Percentiles rank a stretch among this genome's conserved stretches.
phyloP scores from a whole-genome alignment of 1,284 basidiomycete species.

The Irpex lacteus region DNA sequence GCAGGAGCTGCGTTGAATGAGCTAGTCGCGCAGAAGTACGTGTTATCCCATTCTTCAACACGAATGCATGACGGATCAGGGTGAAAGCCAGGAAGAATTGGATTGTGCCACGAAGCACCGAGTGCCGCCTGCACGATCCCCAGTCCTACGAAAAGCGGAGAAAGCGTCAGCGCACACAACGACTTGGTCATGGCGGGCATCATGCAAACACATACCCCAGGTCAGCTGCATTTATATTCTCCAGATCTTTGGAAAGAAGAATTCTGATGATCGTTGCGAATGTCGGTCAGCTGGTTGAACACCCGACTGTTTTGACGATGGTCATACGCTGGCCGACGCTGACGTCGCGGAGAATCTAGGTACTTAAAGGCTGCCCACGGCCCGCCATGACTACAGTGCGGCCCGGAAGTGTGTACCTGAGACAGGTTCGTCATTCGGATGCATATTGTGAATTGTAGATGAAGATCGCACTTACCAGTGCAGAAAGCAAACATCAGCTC shows the following conservation, averaged over 20 bases:
- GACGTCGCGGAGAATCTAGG: too few relatives aligned
- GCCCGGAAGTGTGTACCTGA: too few relatives aligned
- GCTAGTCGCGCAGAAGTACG: slow-evolving; percentile 9
- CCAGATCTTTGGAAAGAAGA: neutral
- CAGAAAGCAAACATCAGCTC: too few relatives aligned
- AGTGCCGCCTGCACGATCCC: neutral
- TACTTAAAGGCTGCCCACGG: too few relatives aligned
- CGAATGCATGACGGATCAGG: slow-evolving; percentile 11
- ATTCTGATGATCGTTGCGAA: neutral
- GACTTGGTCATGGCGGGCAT: neutral
- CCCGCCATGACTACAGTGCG: too few relatives aligned
- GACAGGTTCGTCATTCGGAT: too few relatives aligned
- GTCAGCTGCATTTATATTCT: neutral
- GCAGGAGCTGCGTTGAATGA: slow-evolving; percentile 11
- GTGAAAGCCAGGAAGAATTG: slow-evolving; percentile 9
- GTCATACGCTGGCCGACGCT: neutral
- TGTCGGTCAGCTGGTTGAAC: neutral
- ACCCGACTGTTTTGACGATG: neutral
- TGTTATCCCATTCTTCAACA: slow-evolving; percentile 7
- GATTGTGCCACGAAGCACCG: slow-evolving; percentile 3
- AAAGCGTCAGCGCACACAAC: neutral
- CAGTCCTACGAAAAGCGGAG: neutral
- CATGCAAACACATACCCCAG: neutral
- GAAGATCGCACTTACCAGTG: too few relatives aligned
- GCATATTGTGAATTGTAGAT: too few relatives aligned